Evolutionary conservation across 257 asterid species (phyloP).

Genomic region (Anisodus acutangulus): DNA sequence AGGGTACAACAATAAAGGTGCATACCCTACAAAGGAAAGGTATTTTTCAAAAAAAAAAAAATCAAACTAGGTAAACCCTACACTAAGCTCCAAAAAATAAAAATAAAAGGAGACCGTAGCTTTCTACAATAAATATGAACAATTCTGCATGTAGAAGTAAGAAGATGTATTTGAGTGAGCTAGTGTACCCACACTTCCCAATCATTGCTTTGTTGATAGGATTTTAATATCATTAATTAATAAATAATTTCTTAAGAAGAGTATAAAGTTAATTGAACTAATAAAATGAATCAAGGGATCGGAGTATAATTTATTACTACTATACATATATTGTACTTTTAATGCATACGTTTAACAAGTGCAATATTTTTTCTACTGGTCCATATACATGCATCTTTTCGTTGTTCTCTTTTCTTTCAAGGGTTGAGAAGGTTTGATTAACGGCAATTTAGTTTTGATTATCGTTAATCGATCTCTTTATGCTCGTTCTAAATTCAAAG

Average conservation of each 20-base stretch:
- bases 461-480: too few species aligned
- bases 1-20: constrained; percentile 5
- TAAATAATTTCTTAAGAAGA: too few species aligned
- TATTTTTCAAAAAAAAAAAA: not conserved
- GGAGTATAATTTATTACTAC: not conserved
- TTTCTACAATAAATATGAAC: not conserved
- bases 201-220: not conserved
- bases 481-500: too few species aligned
- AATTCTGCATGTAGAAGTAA: not conserved
- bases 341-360: not conserved
- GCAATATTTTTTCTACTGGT: not conserved
- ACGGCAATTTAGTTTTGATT: not conserved
- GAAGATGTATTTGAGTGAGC: not conserved
- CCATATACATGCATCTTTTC: not conserved
- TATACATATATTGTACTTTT: not conserved
- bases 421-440: not conserved
- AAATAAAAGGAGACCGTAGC: not conserved
- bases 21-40: constrained; percentile 23
- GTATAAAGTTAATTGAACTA: too few species aligned
- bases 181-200: not conserved
- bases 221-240: not conserved
- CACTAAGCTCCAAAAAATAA: not conserved
- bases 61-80: constrained; percentile 1
- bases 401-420: not conserved
- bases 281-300: too few species aligned